A percentile compares a stretch with the other conserved stretches of the same genome.
These are phyloP conservation scores for Ploettnerulaceae sp. DNA, from an alignment of 2,329 filamentous ascomycete genomes.

Conservation along the genomic window DNA sequence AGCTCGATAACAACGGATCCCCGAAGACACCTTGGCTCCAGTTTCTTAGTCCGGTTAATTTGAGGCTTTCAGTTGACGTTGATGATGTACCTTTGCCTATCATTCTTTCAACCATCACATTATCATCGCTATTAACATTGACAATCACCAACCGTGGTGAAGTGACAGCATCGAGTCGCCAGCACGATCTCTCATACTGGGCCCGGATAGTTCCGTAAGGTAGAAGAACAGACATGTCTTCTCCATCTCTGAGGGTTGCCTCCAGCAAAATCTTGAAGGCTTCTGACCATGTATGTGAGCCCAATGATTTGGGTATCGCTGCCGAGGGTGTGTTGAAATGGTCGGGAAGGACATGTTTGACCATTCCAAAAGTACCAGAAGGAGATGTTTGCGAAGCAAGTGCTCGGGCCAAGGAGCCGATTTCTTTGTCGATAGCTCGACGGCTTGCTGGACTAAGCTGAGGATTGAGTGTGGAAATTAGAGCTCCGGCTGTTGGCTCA, in stretches of 20 bases:
- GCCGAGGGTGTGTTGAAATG: conserved; percentile 11
- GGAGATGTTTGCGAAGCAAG: conserved; percentile 30
- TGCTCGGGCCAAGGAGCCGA: conserved; percentile 27
- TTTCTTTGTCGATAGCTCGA: conserved; percentile 26
- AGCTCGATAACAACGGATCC: conserved; percentile 50
- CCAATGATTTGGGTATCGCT: conserved; percentile 17
- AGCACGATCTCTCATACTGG: conserved; percentile 46
- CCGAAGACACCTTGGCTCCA: conserved; percentile 58
- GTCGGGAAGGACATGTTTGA: conserved; percentile 25
- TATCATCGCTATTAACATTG: conserved; percentile 46
- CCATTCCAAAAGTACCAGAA: conserved; percentile 29
- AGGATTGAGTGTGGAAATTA: conserved; percentile 27
- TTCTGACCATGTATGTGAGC: conserved; percentile 46
- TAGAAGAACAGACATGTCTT: conserved; percentile 55
- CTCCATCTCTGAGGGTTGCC: conserved; percentile 51
- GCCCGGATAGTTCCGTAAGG: conserved; percentile 50
- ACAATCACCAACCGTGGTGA: conserved; percentile 50
- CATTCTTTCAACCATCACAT: conserved; percentile 41
- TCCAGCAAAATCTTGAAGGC: conserved; percentile 56
- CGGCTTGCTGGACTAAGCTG: conserved; percentile 28
- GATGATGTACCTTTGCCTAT: conserved; percentile 11
- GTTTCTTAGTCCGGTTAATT: conserved; percentile 48
- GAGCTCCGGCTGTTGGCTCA: conserved; percentile 21
- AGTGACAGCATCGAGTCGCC: conserved; percentile 48
- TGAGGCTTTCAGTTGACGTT: conserved; percentile 11